Base-by-base conservation (phyloP, 2,329 filamentous ascomycete species). In the Calonectria pauciramosa region DNA sequence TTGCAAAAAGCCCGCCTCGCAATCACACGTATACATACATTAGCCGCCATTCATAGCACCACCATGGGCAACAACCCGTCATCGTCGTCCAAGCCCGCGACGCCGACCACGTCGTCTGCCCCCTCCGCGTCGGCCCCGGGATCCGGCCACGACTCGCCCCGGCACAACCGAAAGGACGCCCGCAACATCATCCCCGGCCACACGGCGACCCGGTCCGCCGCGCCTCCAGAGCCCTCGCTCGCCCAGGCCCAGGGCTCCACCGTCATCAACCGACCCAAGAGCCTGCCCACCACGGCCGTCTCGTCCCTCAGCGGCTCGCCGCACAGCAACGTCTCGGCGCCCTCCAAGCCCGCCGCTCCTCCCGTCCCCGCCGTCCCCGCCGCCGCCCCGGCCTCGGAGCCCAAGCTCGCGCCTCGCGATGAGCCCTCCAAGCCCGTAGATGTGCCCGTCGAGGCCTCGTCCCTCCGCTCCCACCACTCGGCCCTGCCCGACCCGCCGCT, bases 161-260 rank as follows among this genome's bases (percentile, higher is more conserved):
- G 80, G 75, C 82, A 80, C 74, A 83, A 82, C 75, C 83, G 82
- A 74, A 85, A 87, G 68, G 83, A 85, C 76, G 79, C 80, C 44
- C 82, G 83, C 84, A 89, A 90, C 80, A 89, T 90, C 81, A 89
- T 91, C 81, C 87, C 90, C 74, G 88, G 90, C 77, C 90, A 91
- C 77, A 86, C 88, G 76, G 86, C 88, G 74, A 89, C 90, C 78
- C 88, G 90, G 77, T 89, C 88, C 73, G 89, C 89, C 79, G 91
- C 90, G 70, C 91, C 91, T 64, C 91, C 91, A 73, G 91, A 93
- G 84, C 88, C 90, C 68, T 92, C 91, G 66, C 88, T 91, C 76
- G 89, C 91, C 77, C 90, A 91, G 83, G 91, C 91, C 66, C 88
- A 90, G 72, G 90, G 90, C 78, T 91, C 89, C 72, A 90, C 89